Evolutionary conservation across 2,329 filamentous ascomycete genomes (phyloP), one percentile per base, ranked within the genome.

Genomic region (Basipetospora chlamydospora): DNA sequence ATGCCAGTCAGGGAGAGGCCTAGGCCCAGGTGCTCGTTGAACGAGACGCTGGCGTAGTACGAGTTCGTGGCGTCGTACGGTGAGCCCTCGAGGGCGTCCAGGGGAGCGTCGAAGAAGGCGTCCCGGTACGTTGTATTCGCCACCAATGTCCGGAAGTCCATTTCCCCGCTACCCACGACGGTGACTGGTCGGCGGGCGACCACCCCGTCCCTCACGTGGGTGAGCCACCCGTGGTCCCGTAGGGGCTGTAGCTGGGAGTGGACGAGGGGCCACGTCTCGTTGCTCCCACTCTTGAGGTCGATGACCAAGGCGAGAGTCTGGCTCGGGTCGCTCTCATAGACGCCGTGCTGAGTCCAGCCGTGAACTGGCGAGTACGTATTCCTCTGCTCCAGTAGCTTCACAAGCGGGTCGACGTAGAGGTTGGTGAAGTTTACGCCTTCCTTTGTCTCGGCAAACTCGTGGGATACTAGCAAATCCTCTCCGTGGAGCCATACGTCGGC

Each of bases 401-500:
- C 54, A 0, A 85, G 50, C 0, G 78, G 79, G 22, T 76, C 59
- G 30, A 84, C 56, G 48, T 84, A 84, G 9, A 84, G 63, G 3
- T 45, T 59, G 47, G 41, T 41, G n/a, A 83, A 68, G 0, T 77
- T 81, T 20, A 68, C 66, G 37, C 67, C 64, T 13, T 52, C 49
- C 17, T 66, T 65, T 22, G 81, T 50, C 0, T 67, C 62, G 3
- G 66, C 62, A 2, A 54, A 60, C 32, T 68, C 66, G 49, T 85
- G 80, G 3, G 77, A 77, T 29, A 85, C 70, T 30, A 70, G 70
- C 5, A 84, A 60, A 9, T 59, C 55, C 20, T 49, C 50, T 38
- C 67, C 60, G 33, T 66, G 66, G 2, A 72, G 58, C 73, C 75
- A 84, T 16, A 84, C 68, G 47, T 84, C 80, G 3, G 75, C 77